phyloP scores from a whole-genome alignment of 2,329 filamentous ascomycete species.

The Talaromyces rugulosus region DNA sequence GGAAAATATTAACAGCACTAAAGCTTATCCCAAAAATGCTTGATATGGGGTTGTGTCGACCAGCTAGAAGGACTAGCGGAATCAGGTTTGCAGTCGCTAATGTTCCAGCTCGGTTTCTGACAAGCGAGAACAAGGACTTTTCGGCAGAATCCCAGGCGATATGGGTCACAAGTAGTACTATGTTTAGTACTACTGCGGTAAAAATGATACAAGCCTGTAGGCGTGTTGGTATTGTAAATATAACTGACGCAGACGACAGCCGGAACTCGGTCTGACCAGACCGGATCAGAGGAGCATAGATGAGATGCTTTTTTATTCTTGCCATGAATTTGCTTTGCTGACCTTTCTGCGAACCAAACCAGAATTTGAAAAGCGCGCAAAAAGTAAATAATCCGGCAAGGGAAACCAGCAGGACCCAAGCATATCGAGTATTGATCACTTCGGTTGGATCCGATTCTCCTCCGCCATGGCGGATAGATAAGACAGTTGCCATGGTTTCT shows the following conservation, averaged over 20 bases:
- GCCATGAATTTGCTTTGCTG: not conserved
- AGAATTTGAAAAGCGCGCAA: not conserved
- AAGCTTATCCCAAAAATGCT: conserved; percentile 42
- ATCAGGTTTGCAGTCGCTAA: conserved; percentile 43
- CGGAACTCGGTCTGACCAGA: not conserved
- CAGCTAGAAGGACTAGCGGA: conserved; percentile 39
- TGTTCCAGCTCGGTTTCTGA: conserved; percentile 22
- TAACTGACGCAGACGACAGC: not conserved
- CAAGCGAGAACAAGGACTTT: not conserved
- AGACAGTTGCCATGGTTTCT: not conserved
- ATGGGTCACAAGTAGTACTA: not conserved
- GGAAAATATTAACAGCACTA: conserved; percentile 55
- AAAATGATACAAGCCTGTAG: not conserved
- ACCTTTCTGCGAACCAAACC: not conserved
- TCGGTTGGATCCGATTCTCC: not conserved
- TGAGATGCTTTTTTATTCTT: not conserved
- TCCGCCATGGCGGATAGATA: not conserved
- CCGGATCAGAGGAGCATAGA: not conserved
- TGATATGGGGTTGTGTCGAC: conserved; percentile 39
- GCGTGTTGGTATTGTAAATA: not conserved
- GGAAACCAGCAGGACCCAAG: not conserved
- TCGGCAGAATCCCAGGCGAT: not conserved
- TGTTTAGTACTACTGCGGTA: not conserved
- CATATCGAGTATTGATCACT: not conserved
- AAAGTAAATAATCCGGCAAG: not conserved